A percentile compares a stretch with the other conserved stretches of the same genome.
phyloP scores from a whole-genome alignment of 139 green algal species.

The Chlamydomonas sp. region DNA sequence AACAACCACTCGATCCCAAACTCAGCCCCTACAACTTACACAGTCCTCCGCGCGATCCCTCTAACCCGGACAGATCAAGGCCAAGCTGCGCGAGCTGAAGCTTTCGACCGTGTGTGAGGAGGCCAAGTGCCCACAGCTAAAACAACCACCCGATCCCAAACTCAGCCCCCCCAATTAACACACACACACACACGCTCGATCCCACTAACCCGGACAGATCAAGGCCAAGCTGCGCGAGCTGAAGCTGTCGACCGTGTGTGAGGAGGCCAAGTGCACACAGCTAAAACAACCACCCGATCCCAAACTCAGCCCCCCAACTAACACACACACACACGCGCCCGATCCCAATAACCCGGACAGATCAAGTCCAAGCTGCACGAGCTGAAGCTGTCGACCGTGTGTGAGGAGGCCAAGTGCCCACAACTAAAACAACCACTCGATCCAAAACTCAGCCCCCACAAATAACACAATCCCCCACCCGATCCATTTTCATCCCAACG shows the following conservation, averaged over 20 bases:
- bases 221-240: constrained; percentile 83
- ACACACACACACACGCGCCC: too few species aligned
- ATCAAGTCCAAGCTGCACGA: constrained; percentile 76
- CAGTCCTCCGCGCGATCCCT: too few species aligned
- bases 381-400: constrained; percentile 95
- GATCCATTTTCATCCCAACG: too few species aligned
- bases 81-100: constrained; percentile 91
- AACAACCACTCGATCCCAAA: neutral
- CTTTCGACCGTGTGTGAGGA: constrained; percentile 96
- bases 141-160: neutral
- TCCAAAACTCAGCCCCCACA: too few species aligned
- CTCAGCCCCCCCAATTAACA: too few species aligned
- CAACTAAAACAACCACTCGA: too few species aligned
- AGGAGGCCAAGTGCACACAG: constrained; percentile 77
- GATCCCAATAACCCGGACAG: too few species aligned
- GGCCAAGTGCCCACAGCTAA: constrained; percentile 61
- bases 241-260: constrained; percentile 95
- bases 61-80: too few species aligned
- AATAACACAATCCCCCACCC: too few species aligned
- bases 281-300: neutral
- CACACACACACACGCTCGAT: too few species aligned
- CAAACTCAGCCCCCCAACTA: constrained; percentile 3
- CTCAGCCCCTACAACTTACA: too few species aligned
- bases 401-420: constrained; percentile 88
- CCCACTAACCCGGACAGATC: too few species aligned